Percentiles rank a stretch among this genome's conserved stretches.
Evolutionary conservation across 352 stramenopile genomes (phyloP).

Genomic region (Halophytophthora polymorphica): DNA sequence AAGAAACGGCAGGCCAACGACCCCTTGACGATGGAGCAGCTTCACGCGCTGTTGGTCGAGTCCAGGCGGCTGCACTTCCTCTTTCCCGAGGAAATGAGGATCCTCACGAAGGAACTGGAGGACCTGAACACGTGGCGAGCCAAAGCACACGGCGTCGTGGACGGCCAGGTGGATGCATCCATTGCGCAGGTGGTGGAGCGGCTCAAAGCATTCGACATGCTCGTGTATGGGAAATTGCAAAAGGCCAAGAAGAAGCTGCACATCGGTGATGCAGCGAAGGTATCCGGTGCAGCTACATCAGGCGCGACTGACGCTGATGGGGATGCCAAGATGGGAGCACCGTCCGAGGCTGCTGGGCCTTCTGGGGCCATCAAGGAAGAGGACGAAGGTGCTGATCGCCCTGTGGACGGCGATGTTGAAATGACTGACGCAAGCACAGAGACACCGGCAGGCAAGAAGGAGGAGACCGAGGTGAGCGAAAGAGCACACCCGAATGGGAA

Average conservation of each 20-base stretch:
- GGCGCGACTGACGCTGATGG: not conserved
- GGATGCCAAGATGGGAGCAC: slow-evolving; percentile 10
- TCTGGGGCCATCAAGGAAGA: slow-evolving; percentile 13
- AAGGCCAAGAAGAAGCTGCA: slow-evolving; percentile 44
- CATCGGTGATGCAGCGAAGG: slow-evolving; percentile 14
- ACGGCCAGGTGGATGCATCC: slow-evolving; percentile 29
- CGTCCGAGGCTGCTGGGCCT: slow-evolving; percentile 2
- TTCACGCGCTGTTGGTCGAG: slow-evolving; percentile 55
- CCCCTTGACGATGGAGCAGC: slow-evolving; percentile 51
- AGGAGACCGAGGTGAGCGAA: slow-evolving; percentile 9
- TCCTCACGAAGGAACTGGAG: slow-evolving; percentile 69
- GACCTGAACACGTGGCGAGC: slow-evolving; percentile 61
- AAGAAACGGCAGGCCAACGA: slow-evolving; percentile 76
- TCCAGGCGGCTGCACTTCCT: slow-evolving; percentile 56
- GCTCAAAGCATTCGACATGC: slow-evolving; percentile 61
- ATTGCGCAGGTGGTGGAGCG: slow-evolving; percentile 37
- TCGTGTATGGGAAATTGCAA: slow-evolving; percentile 59
- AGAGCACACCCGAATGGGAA: slow-evolving; percentile 5
- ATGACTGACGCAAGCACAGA: slow-evolving; percentile 2
- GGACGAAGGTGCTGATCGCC: slow-evolving; percentile 6
- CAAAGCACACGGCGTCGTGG: slow-evolving; percentile 54
- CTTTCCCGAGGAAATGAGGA: slow-evolving; percentile 77
- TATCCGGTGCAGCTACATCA: not conserved
- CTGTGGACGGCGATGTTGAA: slow-evolving; percentile 29
- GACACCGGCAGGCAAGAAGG: slow-evolving; percentile 1